Evolutionary conservation across 192 early-diverging fungal species (phyloP).

Genomic region (Linnemannia elongata): DNA sequence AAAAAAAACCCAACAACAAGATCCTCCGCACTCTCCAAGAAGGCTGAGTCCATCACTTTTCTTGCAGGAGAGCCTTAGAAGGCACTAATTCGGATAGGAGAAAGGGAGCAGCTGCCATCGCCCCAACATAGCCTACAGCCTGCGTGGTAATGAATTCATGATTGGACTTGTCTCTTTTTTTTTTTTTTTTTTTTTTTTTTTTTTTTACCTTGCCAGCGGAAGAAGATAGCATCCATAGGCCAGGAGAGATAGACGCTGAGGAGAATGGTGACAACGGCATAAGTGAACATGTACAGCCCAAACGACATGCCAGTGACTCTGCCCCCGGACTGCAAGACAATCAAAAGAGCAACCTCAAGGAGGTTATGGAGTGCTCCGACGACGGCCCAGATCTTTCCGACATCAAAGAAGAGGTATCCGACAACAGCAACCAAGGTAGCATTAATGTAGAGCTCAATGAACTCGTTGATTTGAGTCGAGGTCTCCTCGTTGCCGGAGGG

Average conservation of each 20-base stretch:
- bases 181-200: too few relatives aligned
- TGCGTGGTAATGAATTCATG: background rate
- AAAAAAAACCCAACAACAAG: background rate
- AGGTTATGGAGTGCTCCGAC: constrained; percentile 58
- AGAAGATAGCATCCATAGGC: constrained; percentile 58
- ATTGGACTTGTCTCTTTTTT: background rate
- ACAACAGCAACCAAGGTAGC: constrained; percentile 44
- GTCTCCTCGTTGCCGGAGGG: constrained; percentile 33
- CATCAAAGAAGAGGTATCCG: constrained; percentile 51
- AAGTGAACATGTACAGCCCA: constrained; percentile 51
- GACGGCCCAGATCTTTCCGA: constrained; percentile 60
- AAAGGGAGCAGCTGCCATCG: background rate
- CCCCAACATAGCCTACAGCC: background rate
- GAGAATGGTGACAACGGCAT: constrained; percentile 29
- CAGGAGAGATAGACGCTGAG: constrained; percentile 48
- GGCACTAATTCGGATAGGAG: background rate
- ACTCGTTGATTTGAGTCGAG: constrained; percentile 46
- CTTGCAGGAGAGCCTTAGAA: background rate
- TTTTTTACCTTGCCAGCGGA: constrained; percentile 57
- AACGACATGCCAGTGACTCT: constrained; percentile 47
- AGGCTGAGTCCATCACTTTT: background rate
- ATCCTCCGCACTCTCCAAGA: background rate
- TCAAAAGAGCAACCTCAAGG: constrained; percentile 57
- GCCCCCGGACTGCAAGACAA: constrained; percentile 54
- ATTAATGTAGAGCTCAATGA: constrained; percentile 46